Evolutionary conservation across 371 early-diverging fungal species (phyloP).

Genomic region (Parasitella parasitica): DNA sequence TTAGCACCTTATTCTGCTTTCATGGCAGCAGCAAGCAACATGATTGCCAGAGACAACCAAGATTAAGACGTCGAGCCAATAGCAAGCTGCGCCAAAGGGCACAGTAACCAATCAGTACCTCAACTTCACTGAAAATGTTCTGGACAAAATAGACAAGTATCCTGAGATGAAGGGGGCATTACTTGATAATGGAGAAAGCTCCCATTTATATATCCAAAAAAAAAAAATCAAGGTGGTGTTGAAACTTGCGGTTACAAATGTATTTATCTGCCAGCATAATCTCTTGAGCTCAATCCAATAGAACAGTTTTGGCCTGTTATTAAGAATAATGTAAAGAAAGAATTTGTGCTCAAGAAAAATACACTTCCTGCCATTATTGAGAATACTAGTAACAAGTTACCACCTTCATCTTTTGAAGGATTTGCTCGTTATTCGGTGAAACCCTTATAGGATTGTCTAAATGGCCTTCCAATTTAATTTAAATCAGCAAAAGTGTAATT

Average conservation of each 20-base stretch:
- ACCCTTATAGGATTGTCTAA: not conserved
- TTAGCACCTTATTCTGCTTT: too few species aligned
- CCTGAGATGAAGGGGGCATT: conserved; percentile 22
- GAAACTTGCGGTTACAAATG: conserved; percentile 13
- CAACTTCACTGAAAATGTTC: not conserved
- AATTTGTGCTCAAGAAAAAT: conserved; percentile 9
- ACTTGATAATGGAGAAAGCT: conserved; percentile 22
- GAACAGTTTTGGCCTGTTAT: conserved; percentile 20
- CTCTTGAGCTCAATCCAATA: conserved; percentile 9
- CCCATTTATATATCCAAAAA: conserved; percentile 18
- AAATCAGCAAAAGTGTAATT: too few species aligned
- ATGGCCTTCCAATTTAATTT: not conserved
- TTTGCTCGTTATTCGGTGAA: conserved; percentile 2
- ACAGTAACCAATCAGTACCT: not conserved
- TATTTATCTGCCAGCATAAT: conserved; percentile 23
- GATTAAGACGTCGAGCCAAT: too few species aligned
- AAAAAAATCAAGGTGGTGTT: conserved; percentile 8
- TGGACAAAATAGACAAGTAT: not conserved
- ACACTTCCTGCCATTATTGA: conserved; percentile 3
- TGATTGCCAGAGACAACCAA: too few species aligned
- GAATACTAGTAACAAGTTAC: not conserved
- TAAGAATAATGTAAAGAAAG: conserved; percentile 4
- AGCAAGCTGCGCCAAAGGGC: too few species aligned
- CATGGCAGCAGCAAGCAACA: too few species aligned
- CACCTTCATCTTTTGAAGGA: conserved; percentile 2